Evolutionary conservation across 2,329 filamentous ascomycete species (phyloP), one percentile per base, ranked within the genome.

Genomic region (Trichoderma oligosporum): DNA sequence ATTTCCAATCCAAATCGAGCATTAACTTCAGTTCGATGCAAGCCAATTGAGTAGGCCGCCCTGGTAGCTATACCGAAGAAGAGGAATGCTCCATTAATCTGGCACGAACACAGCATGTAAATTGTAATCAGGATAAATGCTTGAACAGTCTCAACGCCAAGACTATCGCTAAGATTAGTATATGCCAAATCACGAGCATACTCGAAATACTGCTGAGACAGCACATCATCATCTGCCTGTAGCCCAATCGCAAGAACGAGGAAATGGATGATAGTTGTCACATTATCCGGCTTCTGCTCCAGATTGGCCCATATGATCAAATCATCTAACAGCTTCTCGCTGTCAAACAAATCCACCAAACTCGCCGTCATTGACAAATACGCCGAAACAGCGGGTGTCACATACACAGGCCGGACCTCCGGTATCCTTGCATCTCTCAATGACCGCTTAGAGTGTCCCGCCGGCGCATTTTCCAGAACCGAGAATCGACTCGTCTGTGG

Each of bases 11-110:
- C 79, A 36, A 82, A 82, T 0, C 79, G 73, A 0, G 74, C 72
- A 60, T 82, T 82, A 20, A 82, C 78, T 48, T 81, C 79, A 1
- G 77, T 79, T 2, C 80, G 70, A 60, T 82, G 80, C 4, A 82
- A 68, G 0, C 80, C 80, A 12, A 82, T 75, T 0, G 78, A 78
- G 57, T 82, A 81, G 0, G 78, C 79, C 0, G 79, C 77, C 2
- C 80, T 73, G 0, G 76, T 79, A 0, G 79, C 77, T 6, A 81
- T 76, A 7, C 79, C 80, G 16, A 82, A 81, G 64, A 81, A 78
- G 2, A 82, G 64, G 46, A 81, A 82, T 0, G 78, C 78, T 1
- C 78, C 78, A 56, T 81, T 82, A 64, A 82, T 80, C 63, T 82
- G 79, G 52, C 78, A 81, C 3, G 79, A 75, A 25, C 76, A 76